These are phyloP conservation scores for Leccinum fibrillosum DNA, from an alignment of 768 basidiomycete genomes.

Conservation along the genomic window DNA sequence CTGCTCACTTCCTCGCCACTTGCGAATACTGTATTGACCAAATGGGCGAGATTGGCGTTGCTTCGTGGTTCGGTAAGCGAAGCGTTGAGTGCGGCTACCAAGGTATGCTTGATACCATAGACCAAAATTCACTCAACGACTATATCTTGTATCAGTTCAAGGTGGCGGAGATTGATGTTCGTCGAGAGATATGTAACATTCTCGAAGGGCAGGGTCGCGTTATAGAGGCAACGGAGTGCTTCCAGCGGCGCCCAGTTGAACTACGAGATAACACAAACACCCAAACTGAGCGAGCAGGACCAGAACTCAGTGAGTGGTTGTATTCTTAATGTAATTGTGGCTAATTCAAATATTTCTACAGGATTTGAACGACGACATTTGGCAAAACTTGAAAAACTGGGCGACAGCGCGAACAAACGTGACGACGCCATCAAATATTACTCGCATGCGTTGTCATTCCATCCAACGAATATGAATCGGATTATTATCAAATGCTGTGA, in stretches of 20 bases:
- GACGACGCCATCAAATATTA: background rate
- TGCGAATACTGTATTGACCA: background rate
- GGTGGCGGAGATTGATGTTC: background rate
- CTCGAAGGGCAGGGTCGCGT: background rate
- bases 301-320: background rate
- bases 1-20: background rate
- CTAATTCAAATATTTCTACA: background rate
- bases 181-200: background rate
- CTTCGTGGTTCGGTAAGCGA: background rate
- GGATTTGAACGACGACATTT: background rate
- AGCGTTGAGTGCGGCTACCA: background rate
- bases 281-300: background rate
- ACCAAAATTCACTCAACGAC: background rate
- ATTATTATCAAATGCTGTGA: background rate
- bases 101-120: background rate
- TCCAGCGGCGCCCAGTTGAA: background rate
- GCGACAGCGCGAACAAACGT: background rate
- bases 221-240: background rate
- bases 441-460: background rate
- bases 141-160: background rate
- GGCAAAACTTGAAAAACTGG: background rate
- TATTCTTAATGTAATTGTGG: rapidly evolving
- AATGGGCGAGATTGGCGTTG: background rate
- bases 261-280: background rate
- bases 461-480: background rate